These are phyloP conservation scores for Anastatica hierochuntica DNA, from an alignment of 345 rosid species.

Conservation along the genomic window DNA sequence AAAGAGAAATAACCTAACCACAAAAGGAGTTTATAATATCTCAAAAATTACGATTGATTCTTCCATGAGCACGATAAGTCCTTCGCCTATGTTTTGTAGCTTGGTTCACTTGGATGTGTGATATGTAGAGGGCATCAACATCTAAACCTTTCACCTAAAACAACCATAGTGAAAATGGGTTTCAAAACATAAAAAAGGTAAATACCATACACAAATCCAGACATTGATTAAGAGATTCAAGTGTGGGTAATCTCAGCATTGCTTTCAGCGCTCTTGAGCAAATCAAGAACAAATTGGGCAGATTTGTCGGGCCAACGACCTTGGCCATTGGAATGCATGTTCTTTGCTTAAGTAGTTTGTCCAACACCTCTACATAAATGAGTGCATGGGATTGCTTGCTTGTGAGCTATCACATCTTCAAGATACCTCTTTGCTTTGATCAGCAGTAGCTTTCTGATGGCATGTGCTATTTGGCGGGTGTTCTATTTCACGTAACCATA, in stretches of 20 bases:
- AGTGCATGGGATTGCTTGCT: conserved; percentile 94
- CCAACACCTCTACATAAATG: conserved; percentile 94
- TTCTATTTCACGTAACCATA: no score
- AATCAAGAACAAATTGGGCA: no score
- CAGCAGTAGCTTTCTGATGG: conserved; percentile 77
- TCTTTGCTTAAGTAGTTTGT: conserved; percentile 96
- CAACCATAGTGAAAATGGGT: accelerated
- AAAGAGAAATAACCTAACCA: neutral
- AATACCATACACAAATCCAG: no score
- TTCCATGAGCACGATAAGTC: conserved; percentile 96
- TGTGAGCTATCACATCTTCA: conserved; percentile 93
- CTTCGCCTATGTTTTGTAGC: conserved; percentile 93
- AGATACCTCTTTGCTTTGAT: conserved; percentile 85
- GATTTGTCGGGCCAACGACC: conserved; percentile 97
- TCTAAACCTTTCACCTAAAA: conserved; percentile 91
- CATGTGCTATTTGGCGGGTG: conserved; percentile 82
- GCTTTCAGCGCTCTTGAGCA: conserved; percentile 93
- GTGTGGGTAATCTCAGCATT: conserved; percentile 73
- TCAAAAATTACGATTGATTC: conserved; percentile 63
- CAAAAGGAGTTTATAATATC: no score
- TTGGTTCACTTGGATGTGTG: conserved; percentile 94
- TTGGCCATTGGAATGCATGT: conserved; percentile 91
- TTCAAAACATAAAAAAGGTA: no score
- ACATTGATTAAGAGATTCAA: no score
- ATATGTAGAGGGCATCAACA: conserved; percentile 66